A percentile compares a stretch with the other conserved stretches of the same genome.
Conservation (phyloP, 345 rosid species). For the Chamaenerion angustifolium region DNA sequence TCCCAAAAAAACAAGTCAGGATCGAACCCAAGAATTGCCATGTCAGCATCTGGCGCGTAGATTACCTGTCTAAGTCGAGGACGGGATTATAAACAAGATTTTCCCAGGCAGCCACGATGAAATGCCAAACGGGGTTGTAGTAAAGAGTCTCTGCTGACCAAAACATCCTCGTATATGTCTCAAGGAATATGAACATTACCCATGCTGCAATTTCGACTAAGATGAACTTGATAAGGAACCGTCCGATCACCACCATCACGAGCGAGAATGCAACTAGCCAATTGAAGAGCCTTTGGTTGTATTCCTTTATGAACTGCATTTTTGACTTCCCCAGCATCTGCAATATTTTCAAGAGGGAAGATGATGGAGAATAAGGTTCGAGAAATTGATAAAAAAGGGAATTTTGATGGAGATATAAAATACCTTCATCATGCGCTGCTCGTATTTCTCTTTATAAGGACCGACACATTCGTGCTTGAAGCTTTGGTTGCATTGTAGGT, state of each 20-base stretch:
- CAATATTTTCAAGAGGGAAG: constrained; percentile 2
- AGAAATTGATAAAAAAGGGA: neutral
- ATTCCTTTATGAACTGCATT: constrained; percentile 78
- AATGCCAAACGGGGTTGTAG: constrained; percentile 92
- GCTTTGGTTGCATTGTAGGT: constrained; percentile 77
- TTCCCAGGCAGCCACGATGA: constrained; percentile 85
- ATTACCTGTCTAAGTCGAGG: constrained; percentile 91
- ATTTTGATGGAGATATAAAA: constrained; percentile 1
- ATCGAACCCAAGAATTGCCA: neutral
- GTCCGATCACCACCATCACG: constrained; percentile 85
- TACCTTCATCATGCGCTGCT: constrained; percentile 84
- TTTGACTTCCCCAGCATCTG: constrained; percentile 90
- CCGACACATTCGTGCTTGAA: constrained; percentile 79
- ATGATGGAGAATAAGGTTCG: neutral
- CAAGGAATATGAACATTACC: constrained; percentile 90
- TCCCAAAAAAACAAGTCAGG: neutral
- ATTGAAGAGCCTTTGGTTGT: constrained; percentile 89
- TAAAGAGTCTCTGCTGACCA: constrained; percentile 96
- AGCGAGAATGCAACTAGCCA: constrained; percentile 96
- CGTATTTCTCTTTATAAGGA: constrained; percentile 71
- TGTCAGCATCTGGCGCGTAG: neutral
- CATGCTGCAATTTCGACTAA: constrained; percentile 88
- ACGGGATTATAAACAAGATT: constrained; percentile 81
- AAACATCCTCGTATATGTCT: constrained; percentile 90
- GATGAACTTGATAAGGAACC: constrained; percentile 80